Conservation (phyloP, 2,329 filamentous ascomycete species). For the Neonectria faginata region DNA sequence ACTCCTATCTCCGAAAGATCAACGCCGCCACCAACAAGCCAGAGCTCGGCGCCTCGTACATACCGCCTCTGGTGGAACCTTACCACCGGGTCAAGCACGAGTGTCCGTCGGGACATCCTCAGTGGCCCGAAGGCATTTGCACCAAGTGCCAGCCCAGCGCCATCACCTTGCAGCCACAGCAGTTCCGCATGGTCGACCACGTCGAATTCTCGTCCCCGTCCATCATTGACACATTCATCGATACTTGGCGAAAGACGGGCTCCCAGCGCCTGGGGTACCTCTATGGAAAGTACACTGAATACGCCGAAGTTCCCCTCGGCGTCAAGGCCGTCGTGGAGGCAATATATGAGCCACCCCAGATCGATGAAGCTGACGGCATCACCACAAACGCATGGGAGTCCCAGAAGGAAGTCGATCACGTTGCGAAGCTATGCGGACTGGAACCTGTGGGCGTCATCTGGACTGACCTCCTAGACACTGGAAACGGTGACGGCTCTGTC, state of each 20-base stretch:
- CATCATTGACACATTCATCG: conserved; percentile 88
- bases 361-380: conserved; percentile 89
- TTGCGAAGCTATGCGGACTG: conserved; percentile 85
- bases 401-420: conserved; percentile 81
- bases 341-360: conserved; percentile 95
- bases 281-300: conserved; percentile 91
- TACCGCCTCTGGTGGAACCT: conserved; percentile 92
- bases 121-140: conserved; percentile 96
- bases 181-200: conserved; percentile 97
- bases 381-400: conserved; percentile 87
- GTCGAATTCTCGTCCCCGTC: conserved; percentile 91
- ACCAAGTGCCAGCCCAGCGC: conserved; percentile 98
- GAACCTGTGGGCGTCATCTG: conserved; percentile 93
- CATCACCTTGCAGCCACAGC: conserved; percentile 92
- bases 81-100: conserved; percentile 90
- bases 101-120: conserved; percentile 91
- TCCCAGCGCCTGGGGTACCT: conserved; percentile 88
- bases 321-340: conserved; percentile 96
- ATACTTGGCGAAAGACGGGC: conserved; percentile 91
- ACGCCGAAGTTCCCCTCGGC: conserved; percentile 90
- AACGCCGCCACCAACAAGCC: conserved; percentile 97
- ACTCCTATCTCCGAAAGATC: conserved; percentile 92
- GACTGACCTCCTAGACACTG: conserved; percentile 89
- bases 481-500: conserved; percentile 84
- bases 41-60: conserved; percentile 92